Percentiles rank a stretch among this genome's conserved stretches.
phyloP scores from a whole-genome alignment of 345 rosid species.

The Hevea brasiliensis region DNA sequence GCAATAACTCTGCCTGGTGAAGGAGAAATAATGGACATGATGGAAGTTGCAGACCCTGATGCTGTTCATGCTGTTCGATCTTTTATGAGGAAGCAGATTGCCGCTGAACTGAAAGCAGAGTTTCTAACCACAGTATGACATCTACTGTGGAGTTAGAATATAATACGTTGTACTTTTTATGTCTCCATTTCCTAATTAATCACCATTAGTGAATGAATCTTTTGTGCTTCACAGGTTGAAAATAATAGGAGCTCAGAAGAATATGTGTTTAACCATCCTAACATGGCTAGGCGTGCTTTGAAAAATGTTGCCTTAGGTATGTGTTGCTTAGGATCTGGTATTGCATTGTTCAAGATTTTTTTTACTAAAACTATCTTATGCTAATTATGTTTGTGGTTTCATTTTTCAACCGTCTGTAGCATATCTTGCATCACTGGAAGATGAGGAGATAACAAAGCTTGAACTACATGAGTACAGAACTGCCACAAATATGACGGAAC shows the following conservation, averaged over 20 bases:
- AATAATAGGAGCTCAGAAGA: constrained; percentile 72
- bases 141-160: constrained; percentile 1
- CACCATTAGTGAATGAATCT: constrained; percentile 11
- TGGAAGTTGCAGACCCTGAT: constrained; percentile 97
- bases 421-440: constrained; percentile 85
- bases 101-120: constrained; percentile 78
- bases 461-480: constrained; percentile 66
- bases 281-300: constrained; percentile 82
- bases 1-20: constrained; percentile 91
- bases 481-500: constrained; percentile 93
- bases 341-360: neutral
- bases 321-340: constrained; percentile 20
- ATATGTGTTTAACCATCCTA: constrained; percentile 76
- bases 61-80: constrained; percentile 91
- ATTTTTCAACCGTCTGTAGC: constrained; percentile 39
- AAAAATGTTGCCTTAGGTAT: constrained; percentile 84
- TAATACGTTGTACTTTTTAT: neutral
- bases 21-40: constrained; percentile 99
- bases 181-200: neutral
- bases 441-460: constrained; percentile 51
- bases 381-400: constrained; percentile 7
- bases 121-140: constrained; percentile 59
- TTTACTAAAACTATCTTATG: neutral
- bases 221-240: constrained; percentile 49
- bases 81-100: constrained; percentile 86